Evolutionary conservation across 495 filamentous ascomycete species (phyloP).

Genomic region (Recurvomyces mirabilis): DNA sequence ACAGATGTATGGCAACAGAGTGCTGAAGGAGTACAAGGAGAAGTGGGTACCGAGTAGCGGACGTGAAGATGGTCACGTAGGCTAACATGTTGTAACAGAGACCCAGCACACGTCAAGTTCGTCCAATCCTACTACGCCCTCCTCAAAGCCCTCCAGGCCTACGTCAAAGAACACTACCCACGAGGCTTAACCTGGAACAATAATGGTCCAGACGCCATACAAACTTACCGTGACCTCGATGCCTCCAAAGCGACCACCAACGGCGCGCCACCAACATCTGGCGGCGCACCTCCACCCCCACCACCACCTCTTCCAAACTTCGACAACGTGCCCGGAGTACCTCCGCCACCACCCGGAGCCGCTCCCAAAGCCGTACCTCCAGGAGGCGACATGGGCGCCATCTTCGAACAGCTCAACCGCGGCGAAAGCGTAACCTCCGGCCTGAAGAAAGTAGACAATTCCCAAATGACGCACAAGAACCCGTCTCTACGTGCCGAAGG

Average conservation of each 20-base stretch:
- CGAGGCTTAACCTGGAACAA: constrained; percentile 83
- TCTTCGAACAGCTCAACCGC: constrained; percentile 84
- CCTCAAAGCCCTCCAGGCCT: constrained; percentile 66
- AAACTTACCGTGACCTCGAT: constrained; percentile 40
- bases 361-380: constrained; percentile 17
- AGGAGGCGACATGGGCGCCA: constrained; percentile 58
- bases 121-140: constrained; percentile 78
- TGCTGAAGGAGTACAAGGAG: constrained; percentile 80
- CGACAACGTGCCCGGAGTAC: constrained; percentile 44
- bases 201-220: constrained; percentile 58
- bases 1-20: constrained; percentile 83
- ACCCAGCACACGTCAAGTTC: constrained; percentile 71
- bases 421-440: constrained; percentile 76
- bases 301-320: constrained; percentile 48
- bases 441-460: constrained; percentile 84
- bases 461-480: constrained; percentile 97
- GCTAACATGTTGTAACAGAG: constrained; percentile 44
- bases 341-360: constrained; percentile 66
- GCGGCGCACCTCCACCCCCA: constrained; percentile 43
- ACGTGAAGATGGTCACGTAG: not conserved
- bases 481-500: constrained; percentile 69
- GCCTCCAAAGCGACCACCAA: constrained; percentile 30
- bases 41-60: constrained; percentile 60
- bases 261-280: constrained; percentile 26
- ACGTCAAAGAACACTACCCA: constrained; percentile 68